A percentile compares a stretch with the other conserved stretches of the same genome.
These are phyloP conservation scores for Solanum hybrid DNA, from an alignment of 305 asterid species.

Conservation along the genomic window DNA sequence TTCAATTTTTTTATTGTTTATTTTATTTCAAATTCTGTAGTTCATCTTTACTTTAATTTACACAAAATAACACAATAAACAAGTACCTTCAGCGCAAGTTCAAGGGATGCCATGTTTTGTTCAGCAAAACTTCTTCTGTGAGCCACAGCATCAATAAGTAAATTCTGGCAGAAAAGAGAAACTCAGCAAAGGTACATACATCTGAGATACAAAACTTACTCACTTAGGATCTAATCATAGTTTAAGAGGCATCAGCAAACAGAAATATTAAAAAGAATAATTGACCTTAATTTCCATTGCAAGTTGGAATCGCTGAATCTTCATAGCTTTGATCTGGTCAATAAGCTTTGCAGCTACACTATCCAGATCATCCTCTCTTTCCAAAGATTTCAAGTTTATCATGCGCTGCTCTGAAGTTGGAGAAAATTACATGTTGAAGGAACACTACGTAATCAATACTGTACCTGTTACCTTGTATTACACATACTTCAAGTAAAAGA, in stretches of 20 bases:
- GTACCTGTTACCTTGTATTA: not conserved
- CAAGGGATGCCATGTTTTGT: constrained; percentile 50
- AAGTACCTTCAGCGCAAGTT: constrained; percentile 68
- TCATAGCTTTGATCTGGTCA: constrained; percentile 50
- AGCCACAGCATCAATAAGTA: constrained; percentile 71
- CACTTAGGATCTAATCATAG: not conserved
- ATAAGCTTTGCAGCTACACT: constrained; percentile 37
- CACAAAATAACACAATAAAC: not conserved
- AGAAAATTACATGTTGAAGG: constrained; percentile 3
- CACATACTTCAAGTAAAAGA: constrained; percentile 1
- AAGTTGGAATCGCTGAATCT: constrained; percentile 44
- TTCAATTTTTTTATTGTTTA: not conserved
- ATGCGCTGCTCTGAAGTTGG: constrained; percentile 45
- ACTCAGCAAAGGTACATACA: not conserved
- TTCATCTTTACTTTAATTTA: not conserved
- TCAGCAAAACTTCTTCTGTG: constrained; percentile 62
- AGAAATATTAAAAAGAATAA: constrained; percentile 18
- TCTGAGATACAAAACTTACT: not conserved
- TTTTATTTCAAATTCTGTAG: not conserved
- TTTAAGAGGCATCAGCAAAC: not conserved
- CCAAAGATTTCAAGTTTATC: constrained; percentile 45
- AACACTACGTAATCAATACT: not conserved
- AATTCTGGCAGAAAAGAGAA: constrained; percentile 35
- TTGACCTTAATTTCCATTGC: constrained; percentile 60
- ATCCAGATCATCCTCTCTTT: constrained; percentile 60